Evolutionary conservation across 805 yeast species (phyloP).

Genomic region (Hemisphaericaspora nanyangensis): DNA sequence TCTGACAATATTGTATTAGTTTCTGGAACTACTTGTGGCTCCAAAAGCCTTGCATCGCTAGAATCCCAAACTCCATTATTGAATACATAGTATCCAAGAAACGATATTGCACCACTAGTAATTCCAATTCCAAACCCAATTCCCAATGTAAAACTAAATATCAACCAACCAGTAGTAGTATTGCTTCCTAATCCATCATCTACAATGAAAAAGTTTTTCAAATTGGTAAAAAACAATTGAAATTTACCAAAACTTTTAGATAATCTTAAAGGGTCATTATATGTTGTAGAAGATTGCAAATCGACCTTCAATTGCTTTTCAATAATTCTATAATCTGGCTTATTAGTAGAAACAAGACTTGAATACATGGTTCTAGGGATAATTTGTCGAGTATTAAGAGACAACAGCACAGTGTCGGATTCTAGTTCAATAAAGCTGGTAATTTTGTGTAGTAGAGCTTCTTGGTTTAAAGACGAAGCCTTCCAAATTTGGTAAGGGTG

Average conservation of each 20-base stretch:
- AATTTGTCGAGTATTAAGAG: background rate
- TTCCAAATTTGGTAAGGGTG: slow-evolving; percentile 40
- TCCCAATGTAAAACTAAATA: slow-evolving; percentile 35
- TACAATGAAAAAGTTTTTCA: slow-evolving; percentile 9
- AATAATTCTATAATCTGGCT: slow-evolving; percentile 24
- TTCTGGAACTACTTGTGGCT: background rate
- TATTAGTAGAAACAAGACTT: slow-evolving; percentile 18
- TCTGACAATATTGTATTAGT: background rate
- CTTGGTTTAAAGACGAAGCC: slow-evolving; percentile 27
- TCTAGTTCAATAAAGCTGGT: slow-evolving; percentile 26
- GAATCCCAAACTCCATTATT: background rate
- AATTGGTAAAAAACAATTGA: slow-evolving; percentile 12
- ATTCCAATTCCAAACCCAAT: slow-evolving; percentile 33
- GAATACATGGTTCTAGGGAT: slow-evolving; percentile 15
- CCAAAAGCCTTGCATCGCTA: background rate
- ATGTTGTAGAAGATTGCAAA: slow-evolving; percentile 20
- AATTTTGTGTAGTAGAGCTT: slow-evolving; percentile 20
- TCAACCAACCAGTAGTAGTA: slow-evolving; percentile 15
- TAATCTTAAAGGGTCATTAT: slow-evolving; percentile 26
- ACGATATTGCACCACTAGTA: slow-evolving; percentile 21
- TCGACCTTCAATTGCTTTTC: slow-evolving; percentile 28
- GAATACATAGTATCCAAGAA: slow-evolving; percentile 8
- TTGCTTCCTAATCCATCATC: background rate
- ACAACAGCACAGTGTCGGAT: slow-evolving; percentile 5
- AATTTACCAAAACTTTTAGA: slow-evolving; percentile 22